Conservation (phyloP, 1,284 basidiomycete genomes). For the Jaminaea rosea region DNA sequence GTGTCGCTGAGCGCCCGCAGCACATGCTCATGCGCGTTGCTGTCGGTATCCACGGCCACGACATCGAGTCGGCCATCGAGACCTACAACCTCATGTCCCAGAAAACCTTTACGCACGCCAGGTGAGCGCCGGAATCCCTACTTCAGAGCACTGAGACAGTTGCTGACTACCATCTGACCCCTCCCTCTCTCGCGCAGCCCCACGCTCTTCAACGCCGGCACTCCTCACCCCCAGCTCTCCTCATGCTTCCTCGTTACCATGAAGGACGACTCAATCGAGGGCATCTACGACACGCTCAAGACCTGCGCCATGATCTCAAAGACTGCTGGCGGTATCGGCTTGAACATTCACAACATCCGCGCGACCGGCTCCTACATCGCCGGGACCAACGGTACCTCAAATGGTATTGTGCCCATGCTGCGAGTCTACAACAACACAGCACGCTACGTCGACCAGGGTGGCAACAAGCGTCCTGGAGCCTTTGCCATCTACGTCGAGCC, state of each 20-base stretch:
- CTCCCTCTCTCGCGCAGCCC: too few species aligned
- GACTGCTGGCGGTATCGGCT: constrained; percentile 93
- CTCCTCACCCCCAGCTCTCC: constrained; percentile 85
- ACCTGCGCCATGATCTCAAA: constrained; percentile 99
- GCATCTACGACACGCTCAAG: constrained; percentile 98
- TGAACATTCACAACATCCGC: constrained; percentile 93
- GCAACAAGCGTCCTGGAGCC: constrained; percentile 97
- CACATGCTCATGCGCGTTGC: constrained; percentile 99
- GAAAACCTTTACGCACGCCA: constrained; percentile 80
- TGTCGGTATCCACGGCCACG: constrained; percentile 85
- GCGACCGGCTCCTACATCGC: constrained; percentile 82
- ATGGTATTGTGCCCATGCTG: constrained; percentile 98
- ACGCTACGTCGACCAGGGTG: constrained; percentile 97
- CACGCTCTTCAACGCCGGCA: constrained; percentile 97
- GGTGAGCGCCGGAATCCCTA: too few species aligned
- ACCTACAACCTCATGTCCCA: constrained; percentile 82
- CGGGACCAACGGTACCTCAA: constrained; percentile 94
- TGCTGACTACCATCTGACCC: too few species aligned
- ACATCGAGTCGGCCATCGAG: constrained; percentile 81
- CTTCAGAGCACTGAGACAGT: too few species aligned
- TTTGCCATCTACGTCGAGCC: constrained; percentile 97
- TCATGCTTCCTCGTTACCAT: constrained; percentile 97
- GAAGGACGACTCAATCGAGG: constrained; percentile 98
- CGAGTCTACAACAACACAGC: constrained; percentile 97
- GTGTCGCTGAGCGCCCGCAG: constrained; percentile 92